Percentiles rank a stretch among this genome's conserved stretches.
Conservation (phyloP, 2,329 filamentous ascomycete species). For the Pyricularia sp. region DNA sequence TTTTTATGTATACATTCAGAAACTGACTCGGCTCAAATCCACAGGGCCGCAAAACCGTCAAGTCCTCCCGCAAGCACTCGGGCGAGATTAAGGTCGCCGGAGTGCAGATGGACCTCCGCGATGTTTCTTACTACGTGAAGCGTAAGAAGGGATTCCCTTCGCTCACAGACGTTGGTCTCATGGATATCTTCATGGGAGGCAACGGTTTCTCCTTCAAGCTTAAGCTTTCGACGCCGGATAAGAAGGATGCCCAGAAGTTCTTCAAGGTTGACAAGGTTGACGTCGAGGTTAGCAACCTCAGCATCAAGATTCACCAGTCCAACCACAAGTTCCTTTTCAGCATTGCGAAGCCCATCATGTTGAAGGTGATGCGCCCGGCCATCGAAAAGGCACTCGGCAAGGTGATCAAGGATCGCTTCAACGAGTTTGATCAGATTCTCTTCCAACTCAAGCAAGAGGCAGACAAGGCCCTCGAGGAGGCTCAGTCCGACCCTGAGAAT, state of each 20-base stretch:
- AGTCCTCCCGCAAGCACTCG: constrained; percentile 67
- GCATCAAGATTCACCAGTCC: constrained; percentile 86
- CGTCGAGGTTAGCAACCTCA: constrained; percentile 67
- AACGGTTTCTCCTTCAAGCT: constrained; percentile 86
- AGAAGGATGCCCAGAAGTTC: constrained; percentile 65
- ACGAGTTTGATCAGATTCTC: constrained; percentile 57
- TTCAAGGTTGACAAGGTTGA: constrained; percentile 89
- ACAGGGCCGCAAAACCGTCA: constrained; percentile 67
- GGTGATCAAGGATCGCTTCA: constrained; percentile 72
- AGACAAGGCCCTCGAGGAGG: constrained; percentile 54
- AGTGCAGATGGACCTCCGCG: constrained; percentile 80
- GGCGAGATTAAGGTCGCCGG: constrained; percentile 77
- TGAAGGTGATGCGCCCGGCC: constrained; percentile 71
- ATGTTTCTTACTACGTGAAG: constrained; percentile 91
- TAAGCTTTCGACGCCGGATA: constrained; percentile 69
- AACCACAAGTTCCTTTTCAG: constrained; percentile 86
- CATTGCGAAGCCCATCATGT: constrained; percentile 74
- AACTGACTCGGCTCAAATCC: not conserved
- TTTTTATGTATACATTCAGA: not conserved
- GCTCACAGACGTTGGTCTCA: constrained; percentile 75
- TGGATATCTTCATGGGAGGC: constrained; percentile 78
- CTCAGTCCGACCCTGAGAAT: constrained; percentile 56
- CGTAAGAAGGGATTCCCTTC: constrained; percentile 87
- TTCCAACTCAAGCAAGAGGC: constrained; percentile 76
- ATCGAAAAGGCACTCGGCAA: constrained; percentile 83